Evolutionary conservation across 352 stramenopile species (phyloP), one percentile per base, ranked within the genome.

Genomic region (Globisporangium viniferum): DNA sequence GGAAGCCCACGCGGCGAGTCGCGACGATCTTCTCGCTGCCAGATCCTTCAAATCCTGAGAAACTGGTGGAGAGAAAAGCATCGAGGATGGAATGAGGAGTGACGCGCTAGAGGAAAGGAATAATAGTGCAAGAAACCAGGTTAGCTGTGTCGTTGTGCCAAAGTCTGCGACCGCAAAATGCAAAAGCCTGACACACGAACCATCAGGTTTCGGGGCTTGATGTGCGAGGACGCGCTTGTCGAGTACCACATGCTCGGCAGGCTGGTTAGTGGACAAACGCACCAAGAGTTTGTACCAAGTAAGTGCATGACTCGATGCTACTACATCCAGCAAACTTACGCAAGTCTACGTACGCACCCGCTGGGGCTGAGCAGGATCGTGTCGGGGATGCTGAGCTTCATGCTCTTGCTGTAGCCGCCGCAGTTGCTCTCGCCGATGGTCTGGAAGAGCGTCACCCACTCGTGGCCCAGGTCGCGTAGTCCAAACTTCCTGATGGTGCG

Each of bases 371-470:
- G 59, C 55, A 91, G 73, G 14, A 89, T 66, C 9, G 82, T 91
- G 36, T 91, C 80, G 14, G 79, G 80, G 48, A 91, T 81, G 14
- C 75, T 65, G 31, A 91, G 78, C 58, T 77, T 79, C 77, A 86
- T 82, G 31, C 48, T 71, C 56, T 66, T 69, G 27, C 57, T 74
- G 53, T 77, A 72, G 20, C 68, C 62, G 10, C 62, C 63, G n/a
- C 36, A 61, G 31, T 61, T 77, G 12, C 54, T 58, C 9, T 62
- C 69, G n/a, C 71, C 68, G n/a, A 91, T 78, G 9, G 67, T 74
- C 57, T 85, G 78, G 57, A 89, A 89, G 3, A 91, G 53, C 12
- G 75, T 72, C 3, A 91, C 73, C 82, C 82, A 91, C 68, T 91
- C 82, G 49, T 81, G 73, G 0, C 77, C 82, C 9, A 91, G 71